Conservation (phyloP, 1,139 yeast species). For the Yamadazyma atlantica region DNA sequence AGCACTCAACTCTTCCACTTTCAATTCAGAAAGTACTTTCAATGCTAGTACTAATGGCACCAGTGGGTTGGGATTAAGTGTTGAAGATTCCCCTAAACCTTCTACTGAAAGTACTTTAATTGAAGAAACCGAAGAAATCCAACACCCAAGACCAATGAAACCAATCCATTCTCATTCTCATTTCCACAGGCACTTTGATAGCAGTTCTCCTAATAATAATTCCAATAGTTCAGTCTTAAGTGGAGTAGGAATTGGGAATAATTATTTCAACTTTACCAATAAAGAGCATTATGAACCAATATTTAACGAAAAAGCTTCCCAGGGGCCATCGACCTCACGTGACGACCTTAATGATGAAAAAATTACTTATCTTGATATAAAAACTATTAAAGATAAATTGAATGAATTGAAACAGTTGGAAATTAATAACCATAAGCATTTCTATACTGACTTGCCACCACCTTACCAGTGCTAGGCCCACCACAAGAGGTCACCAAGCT, state of each 20-base stretch:
- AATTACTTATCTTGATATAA: conserved; percentile 35
- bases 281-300: conserved; percentile 24
- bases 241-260: conserved; percentile 40
- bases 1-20: no score
- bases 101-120: conserved; percentile 14
- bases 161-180: conserved; percentile 20
- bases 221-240: conserved; percentile 20
- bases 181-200: conserved; percentile 16
- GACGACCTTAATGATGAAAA: conserved; percentile 8
- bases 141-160: conserved; percentile 27
- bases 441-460: conserved; percentile 16
- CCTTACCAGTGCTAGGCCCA: conserved; percentile 15
- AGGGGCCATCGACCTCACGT: conserved; percentile 12
- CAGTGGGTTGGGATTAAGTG: no score
- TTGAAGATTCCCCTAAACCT: no score
- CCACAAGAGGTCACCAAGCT: no score
- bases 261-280: conserved; percentile 32
- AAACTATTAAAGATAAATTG: conserved; percentile 22
- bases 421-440: conserved; percentile 14
- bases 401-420: conserved; percentile 17
- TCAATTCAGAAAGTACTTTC: no score
- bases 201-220: conserved; percentile 15
- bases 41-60: neutral
- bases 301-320: conserved; percentile 8
- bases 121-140: conserved; percentile 11